Conservation (phyloP, 2,329 filamentous ascomycete species). For the Apiospora phragmitis region DNA sequence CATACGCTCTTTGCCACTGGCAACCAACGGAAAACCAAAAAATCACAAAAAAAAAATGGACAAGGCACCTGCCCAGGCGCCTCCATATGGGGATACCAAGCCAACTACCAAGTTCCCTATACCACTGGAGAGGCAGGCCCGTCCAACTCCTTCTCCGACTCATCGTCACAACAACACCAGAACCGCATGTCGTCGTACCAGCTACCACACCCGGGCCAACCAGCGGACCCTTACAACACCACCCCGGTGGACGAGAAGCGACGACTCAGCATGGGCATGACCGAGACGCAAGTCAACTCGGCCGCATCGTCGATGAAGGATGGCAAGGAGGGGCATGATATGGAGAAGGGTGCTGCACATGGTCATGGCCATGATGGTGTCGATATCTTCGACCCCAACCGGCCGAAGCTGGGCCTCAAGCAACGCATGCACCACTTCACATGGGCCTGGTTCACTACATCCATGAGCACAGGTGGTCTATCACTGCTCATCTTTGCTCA, state of each 20-base stretch:
- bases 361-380: constrained; percentile 17
- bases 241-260: constrained; percentile 20
- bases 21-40: background rate
- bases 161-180: background rate
- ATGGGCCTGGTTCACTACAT: constrained; percentile 73
- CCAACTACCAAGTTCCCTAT: background rate
- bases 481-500: constrained; percentile 63
- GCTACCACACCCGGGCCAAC: background rate
- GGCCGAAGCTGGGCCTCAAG: constrained; percentile 41
- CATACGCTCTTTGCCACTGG: background rate
- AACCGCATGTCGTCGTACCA: background rate
- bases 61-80: background rate
- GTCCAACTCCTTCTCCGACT: background rate
- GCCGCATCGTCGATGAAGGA: constrained; percentile 24
- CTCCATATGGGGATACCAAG: background rate
- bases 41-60: background rate
- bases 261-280: constrained; percentile 14
- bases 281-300: constrained; percentile 22
- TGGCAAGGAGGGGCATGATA: constrained; percentile 23
- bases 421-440: constrained; percentile 60
- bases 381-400: constrained; percentile 33
- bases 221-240: background rate
- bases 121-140: background rate
- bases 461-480: constrained; percentile 74
- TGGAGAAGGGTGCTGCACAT: constrained; percentile 25